These are phyloP conservation scores for Ophiostoma sp. DNA, from an alignment of 2,329 filamentous ascomycete species.

Conservation along the genomic window DNA sequence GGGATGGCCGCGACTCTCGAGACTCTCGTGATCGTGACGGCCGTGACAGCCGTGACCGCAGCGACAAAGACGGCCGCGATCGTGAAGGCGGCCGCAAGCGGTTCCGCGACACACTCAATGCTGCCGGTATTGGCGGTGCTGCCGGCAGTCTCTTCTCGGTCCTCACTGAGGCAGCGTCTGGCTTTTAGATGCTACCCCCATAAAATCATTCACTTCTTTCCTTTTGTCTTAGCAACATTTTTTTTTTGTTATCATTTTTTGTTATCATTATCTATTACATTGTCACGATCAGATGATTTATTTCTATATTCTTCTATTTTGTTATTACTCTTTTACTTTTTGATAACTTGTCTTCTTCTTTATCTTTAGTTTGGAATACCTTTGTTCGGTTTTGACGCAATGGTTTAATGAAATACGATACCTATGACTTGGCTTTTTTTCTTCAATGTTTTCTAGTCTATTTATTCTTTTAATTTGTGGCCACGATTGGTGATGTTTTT, in stretches of 20 bases:
- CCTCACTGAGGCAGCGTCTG: constrained; percentile 55
- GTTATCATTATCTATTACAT: neutral
- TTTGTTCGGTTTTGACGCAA: neutral
- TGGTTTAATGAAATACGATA: neutral
- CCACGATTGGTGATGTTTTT: neutral
- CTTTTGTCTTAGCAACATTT: neutral
- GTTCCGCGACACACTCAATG: constrained; percentile 54
- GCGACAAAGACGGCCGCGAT: constrained; percentile 19
- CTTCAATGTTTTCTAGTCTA: neutral
- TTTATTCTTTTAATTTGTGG: neutral
- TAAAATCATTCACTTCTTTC: neutral
- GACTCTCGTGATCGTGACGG: neutral
- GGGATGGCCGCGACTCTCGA: neutral
- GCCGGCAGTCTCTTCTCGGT: constrained; percentile 60
- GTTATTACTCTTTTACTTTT: neutral
- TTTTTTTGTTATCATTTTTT: neutral
- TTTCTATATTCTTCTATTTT: neutral
- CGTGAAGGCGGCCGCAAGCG: constrained; percentile 41
- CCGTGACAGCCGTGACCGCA: constrained; percentile 19
- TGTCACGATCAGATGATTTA: neutral
- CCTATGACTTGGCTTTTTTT: neutral
- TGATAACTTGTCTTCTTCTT: neutral
- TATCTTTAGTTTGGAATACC: neutral
- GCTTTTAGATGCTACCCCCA: constrained; percentile 28
- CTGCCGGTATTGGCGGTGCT: constrained; percentile 61